Base-by-base conservation (phyloP, 352 stramenopile genomes). In the Phytophthora palmivora region DNA sequence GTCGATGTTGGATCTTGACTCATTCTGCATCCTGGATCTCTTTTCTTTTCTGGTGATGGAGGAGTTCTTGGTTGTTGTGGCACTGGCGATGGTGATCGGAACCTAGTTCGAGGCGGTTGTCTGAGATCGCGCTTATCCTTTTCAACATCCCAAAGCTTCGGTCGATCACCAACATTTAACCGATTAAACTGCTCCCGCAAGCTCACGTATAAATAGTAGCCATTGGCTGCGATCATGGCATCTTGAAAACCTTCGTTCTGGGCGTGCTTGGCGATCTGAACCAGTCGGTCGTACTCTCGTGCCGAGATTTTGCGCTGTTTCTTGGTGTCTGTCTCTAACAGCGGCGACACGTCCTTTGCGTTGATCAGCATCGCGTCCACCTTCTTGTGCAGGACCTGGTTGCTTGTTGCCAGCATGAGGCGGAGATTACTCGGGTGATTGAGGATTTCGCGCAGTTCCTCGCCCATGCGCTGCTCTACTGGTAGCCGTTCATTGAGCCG, bases 331-430 rank as follows among this genome's bases (percentile, higher is more conserved):
- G 41, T 45, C 6, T 47, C 24, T 16, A 30, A 22, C 18, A 12
- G 19, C 12, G 6, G n/a, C 3, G 28, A 10, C 3, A 18, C 38
- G 11, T 51, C 39, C n/a, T 39, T 56, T 12, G 54, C 63, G 15
- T 63, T 62, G 19, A 82, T 72, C 12, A 82, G 45, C 55, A 82
- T 58, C 10, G 66, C 49, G 54, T 82, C 73, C 18, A 78, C 73
- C 60, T 72, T 74, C 41, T 82, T 82, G 62, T 82, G 73, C 34
- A 82, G 58, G 21, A 68, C 51, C 51, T 79, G 70, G 56, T 82
- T 82, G 24, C 57, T 74, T 7, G 65, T 55, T 6, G 70, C 63
- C 46, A 70, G 47, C 47, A 82, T 68, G 49, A 82, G 73, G 21
- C 73, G 70, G 22, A 82, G 58, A 46, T 82, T 82, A 42, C 61